A percentile compares a stretch with the other conserved stretches of the same genome.
Conservation (phyloP, 768 basidiomycete species). For the Scleroderma citrinum region DNA sequence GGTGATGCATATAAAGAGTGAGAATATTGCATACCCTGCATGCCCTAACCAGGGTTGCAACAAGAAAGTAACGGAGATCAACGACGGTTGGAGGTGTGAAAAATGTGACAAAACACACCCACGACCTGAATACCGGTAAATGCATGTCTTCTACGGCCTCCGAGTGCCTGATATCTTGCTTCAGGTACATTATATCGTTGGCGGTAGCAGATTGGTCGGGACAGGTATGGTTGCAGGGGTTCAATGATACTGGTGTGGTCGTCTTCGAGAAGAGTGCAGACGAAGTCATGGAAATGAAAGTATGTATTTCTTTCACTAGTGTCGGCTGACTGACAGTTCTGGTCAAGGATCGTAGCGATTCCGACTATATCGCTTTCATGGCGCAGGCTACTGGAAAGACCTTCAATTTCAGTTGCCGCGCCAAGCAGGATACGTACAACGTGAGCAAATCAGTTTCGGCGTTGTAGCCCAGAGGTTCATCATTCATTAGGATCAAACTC, state of each 20-base stretch:
- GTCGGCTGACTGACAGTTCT: background rate
- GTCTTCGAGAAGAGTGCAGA: constrained; percentile 78
- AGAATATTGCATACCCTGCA: constrained; percentile 83
- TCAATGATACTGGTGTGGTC: constrained; percentile 82
- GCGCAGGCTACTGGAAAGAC: constrained; percentile 59
- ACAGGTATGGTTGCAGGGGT: constrained; percentile 90
- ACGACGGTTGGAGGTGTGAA: constrained; percentile 85
- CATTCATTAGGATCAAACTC: constrained; percentile 58
- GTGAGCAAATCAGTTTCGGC: constrained; percentile 37
- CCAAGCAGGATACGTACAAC: constrained; percentile 82
- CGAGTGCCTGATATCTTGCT: constrained; percentile 1
- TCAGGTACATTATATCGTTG: constrained; percentile 75
- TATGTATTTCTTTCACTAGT: constrained; percentile 15
- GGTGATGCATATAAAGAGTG: constrained; percentile 79
- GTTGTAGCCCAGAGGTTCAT: background rate
- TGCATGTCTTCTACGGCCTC: constrained; percentile 5
- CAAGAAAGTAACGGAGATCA: constrained; percentile 79
- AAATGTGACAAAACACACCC: constrained; percentile 75
- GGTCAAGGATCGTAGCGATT: constrained; percentile 53
- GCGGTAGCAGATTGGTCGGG: constrained; percentile 87
- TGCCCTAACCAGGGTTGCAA: constrained; percentile 76
- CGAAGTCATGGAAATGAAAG: constrained; percentile 71
- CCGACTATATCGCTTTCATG: constrained; percentile 52
- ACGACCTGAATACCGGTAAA: constrained; percentile 76
- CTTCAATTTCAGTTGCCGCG: constrained; percentile 81